Conservation (phyloP, 345 rosid genomes). For the Psidium friedrichsthalianum region DNA sequence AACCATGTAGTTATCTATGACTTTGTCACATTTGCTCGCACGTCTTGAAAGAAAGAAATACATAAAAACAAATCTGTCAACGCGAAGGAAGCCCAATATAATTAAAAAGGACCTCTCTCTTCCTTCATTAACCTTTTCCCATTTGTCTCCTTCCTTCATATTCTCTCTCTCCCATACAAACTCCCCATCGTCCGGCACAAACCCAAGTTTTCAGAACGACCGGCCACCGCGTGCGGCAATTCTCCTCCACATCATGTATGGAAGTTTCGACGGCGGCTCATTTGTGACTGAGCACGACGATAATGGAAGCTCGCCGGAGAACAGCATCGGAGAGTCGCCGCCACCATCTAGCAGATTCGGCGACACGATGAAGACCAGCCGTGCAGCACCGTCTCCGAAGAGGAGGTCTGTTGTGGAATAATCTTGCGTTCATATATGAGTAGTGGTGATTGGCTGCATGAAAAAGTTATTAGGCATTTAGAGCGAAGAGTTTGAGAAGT, state of each 20-base stretch:
- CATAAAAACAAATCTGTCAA: conserved; percentile 1
- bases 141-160: conserved; percentile 10
- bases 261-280: conserved; percentile 16
- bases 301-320: conserved; percentile 20
- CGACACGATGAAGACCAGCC: conserved; percentile 23
- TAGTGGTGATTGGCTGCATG: background rate
- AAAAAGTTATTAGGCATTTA: background rate
- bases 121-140: conserved; percentile 1
- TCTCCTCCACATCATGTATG: conserved; percentile 12
- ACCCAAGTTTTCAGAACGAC: background rate
- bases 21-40: conserved; percentile 45
- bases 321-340: conserved; percentile 49
- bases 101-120: background rate
- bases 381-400: conserved; percentile 41
- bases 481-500: background rate
- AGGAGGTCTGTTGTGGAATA: conserved; percentile 23
- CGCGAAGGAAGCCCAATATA: background rate
- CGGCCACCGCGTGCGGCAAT: background rate
- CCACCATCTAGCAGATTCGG: conserved; percentile 22
- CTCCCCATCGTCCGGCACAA: conserved; percentile 11
- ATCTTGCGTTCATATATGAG: background rate
- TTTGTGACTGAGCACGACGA: conserved; percentile 22
- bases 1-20: conserved; percentile 1
- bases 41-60: conserved; percentile 27
- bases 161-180: conserved; percentile 18